Base-by-base conservation (phyloP, 2,329 filamentous ascomycete species). In the Fusarium sp. region DNA sequence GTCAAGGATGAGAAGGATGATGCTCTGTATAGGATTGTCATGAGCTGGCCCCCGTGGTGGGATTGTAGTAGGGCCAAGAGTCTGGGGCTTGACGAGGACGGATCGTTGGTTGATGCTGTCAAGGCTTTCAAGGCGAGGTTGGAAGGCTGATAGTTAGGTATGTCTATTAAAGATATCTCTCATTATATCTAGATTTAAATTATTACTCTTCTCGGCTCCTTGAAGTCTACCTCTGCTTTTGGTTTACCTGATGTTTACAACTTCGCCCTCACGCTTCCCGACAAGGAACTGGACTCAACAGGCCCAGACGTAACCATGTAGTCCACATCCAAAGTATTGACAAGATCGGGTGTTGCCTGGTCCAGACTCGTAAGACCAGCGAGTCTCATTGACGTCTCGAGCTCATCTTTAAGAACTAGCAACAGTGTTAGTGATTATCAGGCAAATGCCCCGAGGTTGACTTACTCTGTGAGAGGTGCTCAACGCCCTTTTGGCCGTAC, bases 391-490 rank as follows among this genome's bases (percentile, higher is more conserved):
- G 71, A 73, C 0, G 65, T 73, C 19, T 74, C 72, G 0, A 75
- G 58, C 35, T 75, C 72, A 29, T 75, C 73, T 13, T 74, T 73
- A 0, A 74, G 58, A 22, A 73, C 71, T 73, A 19, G 0, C 5
- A 1, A 6, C 1, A n/a, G 2, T 5, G 39, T 65, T 11, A 61
- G 51, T 5, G 5, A 2, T 3, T 15, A 6, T 10, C 7, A 4
- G 2, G 4, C 2, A 29, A 29, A 22, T 1, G 10, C 2, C 1
- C 8, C 1, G 4, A 0, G 8, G 3, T 7, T 9, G 4, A 78
- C 82, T 76, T 76, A 86, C 84, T 84, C 57, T 83, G 80, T 50
- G 84, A 80, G 55, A 84, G 73, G 72, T 84, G 80, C 65, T 84
- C 81, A 15, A 83, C 80, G 2, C 83, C 83, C 52, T 81, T 81